These are phyloP conservation scores for Coemansia sp. DNA, from an alignment of 192 early-diverging fungal genomes.

Conservation along the genomic window DNA sequence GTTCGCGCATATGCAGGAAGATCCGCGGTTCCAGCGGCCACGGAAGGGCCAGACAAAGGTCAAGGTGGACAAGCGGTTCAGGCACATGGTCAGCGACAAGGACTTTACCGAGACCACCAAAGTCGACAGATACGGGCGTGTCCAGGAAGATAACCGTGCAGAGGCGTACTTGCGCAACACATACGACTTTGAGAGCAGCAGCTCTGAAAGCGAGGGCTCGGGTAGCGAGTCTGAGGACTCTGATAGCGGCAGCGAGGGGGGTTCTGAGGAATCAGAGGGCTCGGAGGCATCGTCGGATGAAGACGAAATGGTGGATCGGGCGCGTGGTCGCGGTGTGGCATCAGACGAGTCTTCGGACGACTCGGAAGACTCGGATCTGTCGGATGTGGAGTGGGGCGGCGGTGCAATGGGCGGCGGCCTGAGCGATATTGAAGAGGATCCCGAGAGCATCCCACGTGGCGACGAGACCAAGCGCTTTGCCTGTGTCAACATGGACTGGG, in stretches of 20 bases:
- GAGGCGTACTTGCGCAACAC: conserved; percentile 30
- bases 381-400: conserved; percentile 28
- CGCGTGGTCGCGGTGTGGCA: conserved; percentile 73
- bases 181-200: conserved; percentile 45
- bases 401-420: conserved; percentile 35
- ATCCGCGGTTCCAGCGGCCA: conserved; percentile 75
- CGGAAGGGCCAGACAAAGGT: conserved; percentile 80
- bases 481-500: conserved; percentile 93
- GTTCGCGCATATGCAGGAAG: conserved; percentile 70
- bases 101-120: conserved; percentile 52
- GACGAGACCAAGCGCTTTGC: conserved; percentile 71
- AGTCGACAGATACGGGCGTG: conserved; percentile 40
- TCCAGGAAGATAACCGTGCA: conserved; percentile 24
- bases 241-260: conserved; percentile 9
- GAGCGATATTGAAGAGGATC: conserved; percentile 54
- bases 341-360: conserved; percentile 32
- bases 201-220: conserved; percentile 1
- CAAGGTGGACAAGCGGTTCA: conserved; percentile 83
- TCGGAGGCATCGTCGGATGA: conserved; percentile 18
- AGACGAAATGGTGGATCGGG: conserved; percentile 54
- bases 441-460: conserved; percentile 52
- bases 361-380: conserved; percentile 29
- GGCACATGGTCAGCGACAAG: conserved; percentile 69
- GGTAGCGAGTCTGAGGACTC: conserved; percentile 11
- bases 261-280: conserved; percentile 3